phyloP scores from a whole-genome alignment of 2,329 filamentous ascomycete genomes.

The Dactylonectria macrodidyma region DNA sequence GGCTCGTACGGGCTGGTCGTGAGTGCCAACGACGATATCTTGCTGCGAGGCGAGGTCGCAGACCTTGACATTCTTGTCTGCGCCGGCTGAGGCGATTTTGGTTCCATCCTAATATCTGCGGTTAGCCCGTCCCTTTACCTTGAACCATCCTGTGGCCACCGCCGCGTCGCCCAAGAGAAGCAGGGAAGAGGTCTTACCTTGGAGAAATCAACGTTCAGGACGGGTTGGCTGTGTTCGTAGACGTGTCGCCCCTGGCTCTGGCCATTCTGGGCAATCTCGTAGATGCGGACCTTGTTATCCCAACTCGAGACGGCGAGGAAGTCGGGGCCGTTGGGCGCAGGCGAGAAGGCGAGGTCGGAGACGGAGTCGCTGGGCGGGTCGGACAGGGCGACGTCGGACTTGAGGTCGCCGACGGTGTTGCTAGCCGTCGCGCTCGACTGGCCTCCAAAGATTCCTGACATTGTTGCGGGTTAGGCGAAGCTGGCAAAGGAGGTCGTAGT shows the following conservation, averaged over 20 bases:
- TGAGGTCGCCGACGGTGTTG: slow-evolving; percentile 90
- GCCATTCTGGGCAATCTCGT: slow-evolving; percentile 86
- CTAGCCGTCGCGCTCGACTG: slow-evolving; percentile 68
- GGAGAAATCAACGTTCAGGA: slow-evolving; percentile 89
- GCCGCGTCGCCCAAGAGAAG: not conserved
- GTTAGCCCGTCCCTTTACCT: slow-evolving; percentile 23
- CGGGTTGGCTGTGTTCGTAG: slow-evolving; percentile 89
- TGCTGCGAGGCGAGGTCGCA: slow-evolving; percentile 83
- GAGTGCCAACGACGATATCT: slow-evolving; percentile 82
- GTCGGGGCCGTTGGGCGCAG: slow-evolving; percentile 71
- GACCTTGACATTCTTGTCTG: slow-evolving; percentile 91
- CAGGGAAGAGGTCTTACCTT: slow-evolving; percentile 71
- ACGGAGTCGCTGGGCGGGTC: slow-evolving; percentile 91
- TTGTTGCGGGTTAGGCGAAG: slow-evolving; percentile 39
- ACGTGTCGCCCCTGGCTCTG: slow-evolving; percentile 87
- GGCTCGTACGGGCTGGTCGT: slow-evolving; percentile 86
- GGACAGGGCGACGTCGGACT: slow-evolving; percentile 85
- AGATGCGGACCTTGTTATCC: slow-evolving; percentile 98
- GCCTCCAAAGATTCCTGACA: slow-evolving; percentile 76
- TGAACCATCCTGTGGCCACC: not conserved
- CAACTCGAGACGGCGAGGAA: slow-evolving; percentile 93
- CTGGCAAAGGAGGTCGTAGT: slow-evolving; percentile 14
- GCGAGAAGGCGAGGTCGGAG: slow-evolving; percentile 88
- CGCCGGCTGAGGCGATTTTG: slow-evolving; percentile 88
- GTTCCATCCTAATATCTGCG: slow-evolving; percentile 79